Base-by-base conservation (phyloP, 2,329 filamentous ascomycete genomes). In the Penicillium sp. region DNA sequence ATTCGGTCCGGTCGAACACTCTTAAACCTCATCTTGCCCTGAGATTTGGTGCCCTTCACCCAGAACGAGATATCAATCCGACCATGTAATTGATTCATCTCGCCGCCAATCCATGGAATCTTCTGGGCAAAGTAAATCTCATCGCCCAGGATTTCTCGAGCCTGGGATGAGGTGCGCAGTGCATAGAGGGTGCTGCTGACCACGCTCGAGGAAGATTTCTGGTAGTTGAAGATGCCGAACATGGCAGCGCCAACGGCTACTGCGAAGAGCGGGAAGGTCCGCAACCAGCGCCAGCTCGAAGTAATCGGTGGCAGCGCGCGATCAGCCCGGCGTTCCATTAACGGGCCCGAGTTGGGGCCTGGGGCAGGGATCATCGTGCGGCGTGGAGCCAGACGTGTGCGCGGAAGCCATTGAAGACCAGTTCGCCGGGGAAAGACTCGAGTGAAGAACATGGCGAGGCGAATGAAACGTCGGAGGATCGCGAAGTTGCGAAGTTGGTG, bases 201-300 rank as follows among this genome's bases (percentile, higher is more conserved):
- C 18, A 90, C 77, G 37, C 84, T 85, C 16, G 81, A 87, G n/a
- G 85, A 87, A 40, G 82, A 79, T 66, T 95, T 95, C 65, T 98
- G 90, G 77, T 98, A 96, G 76, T 98, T 98, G 83, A 98, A 96
- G 66, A 98, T 95, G 52, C 84, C 86, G 43, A 93, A 70, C 50
- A 82, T 81, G 50, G 82, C 83, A 38, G 75, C 72, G 32, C 77
- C 76, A 52, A 95, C 79, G 47, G 86, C 71, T 47, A 76, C 65
- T 36, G 83, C 61, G 74, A 96, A 96, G 61, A 94, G 69, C 37
- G 90, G 90, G 22, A 95, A 66, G 1, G 86, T 87, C 53, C 77
- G 76, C 38, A 73, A 61, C 84, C 84, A 89, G 51, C 74, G 72
- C 59, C 78, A 77, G 32, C 57, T 51, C n/a, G 50, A 48, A 10